Evolutionary conservation across 1,284 basidiomycete genomes (phyloP), one percentile per base, ranked within the genome.

Genomic region (Cutaneotrichosporon sp.): DNA sequence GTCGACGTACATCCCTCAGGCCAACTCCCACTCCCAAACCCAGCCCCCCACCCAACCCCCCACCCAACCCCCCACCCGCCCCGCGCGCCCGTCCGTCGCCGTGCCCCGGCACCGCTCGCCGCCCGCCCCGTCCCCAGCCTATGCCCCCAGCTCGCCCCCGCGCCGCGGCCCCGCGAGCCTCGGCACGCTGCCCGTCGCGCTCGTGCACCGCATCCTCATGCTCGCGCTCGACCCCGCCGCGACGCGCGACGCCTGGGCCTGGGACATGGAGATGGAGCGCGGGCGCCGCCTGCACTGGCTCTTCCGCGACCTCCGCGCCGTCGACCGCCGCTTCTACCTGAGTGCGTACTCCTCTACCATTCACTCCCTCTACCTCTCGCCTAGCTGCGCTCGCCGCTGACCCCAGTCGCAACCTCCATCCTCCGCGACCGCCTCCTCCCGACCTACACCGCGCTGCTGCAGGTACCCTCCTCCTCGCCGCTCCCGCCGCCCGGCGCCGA

Each of bases 261-360:
- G 65, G 25, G 73, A 77, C 47, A 16, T 51, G 1, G 70, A 73
- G 24, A 72, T 74, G 53, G 76, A 78, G 60, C 51, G 65, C 3
- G 65, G 69, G 2, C 49, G 72, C n/a, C 47, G 75, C 27, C 38
- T 69, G 18, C 70, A 68, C 65, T 67, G 50, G 27, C 54, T 78
- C 50, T 76, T 73, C 54, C 38, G 63, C 11, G 70, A 66, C 0
- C 24, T 75, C 4, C 55, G 74, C 38, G 66, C 69, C 4, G 75
- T 78, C 2, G 66, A 72, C 59, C 33, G 74, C 53, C 62, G 72
- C 2, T 76, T 76, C 64, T 75, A 68, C 66, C 63, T 72, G 1
- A 69, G 76, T 78, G 43, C 54, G 71, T 66, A n/a, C 1, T 36
- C 34, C 34, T 14, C 34, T 13, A 33, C 33, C 34, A 36, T 13